Conservation (phyloP, 2,329 filamentous ascomycete genomes). For the Penicillium freii region DNA sequence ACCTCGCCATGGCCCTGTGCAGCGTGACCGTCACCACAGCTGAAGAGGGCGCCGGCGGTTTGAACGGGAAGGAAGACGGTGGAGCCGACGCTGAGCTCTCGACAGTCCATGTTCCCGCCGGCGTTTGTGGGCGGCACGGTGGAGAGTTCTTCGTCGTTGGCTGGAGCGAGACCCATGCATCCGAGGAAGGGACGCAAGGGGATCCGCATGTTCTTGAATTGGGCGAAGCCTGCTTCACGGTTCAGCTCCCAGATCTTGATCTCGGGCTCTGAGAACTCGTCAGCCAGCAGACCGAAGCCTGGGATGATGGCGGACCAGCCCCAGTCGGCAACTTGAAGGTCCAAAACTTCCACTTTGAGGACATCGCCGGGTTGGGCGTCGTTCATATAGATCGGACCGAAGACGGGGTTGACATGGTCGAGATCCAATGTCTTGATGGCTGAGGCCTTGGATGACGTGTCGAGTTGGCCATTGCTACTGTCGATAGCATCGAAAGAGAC, state of each 20-base stretch:
- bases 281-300: slow-evolving; percentile 51
- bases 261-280: slow-evolving; percentile 47
- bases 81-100: slow-evolving; percentile 49
- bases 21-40: slow-evolving; percentile 55
- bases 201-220: slow-evolving; percentile 51
- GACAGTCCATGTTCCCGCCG: slow-evolving; percentile 58
- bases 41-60: slow-evolving; percentile 52
- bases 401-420: slow-evolving; percentile 48
- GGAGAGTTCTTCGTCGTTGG: slow-evolving; percentile 45
- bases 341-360: slow-evolving; percentile 52
- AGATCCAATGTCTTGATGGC: slow-evolving; percentile 46
- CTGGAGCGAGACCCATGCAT: slow-evolving; percentile 53
- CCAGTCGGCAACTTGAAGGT: slow-evolving; percentile 47
- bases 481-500: slow-evolving; percentile 53
- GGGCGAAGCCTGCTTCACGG: slow-evolving; percentile 39
- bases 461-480: slow-evolving; percentile 53
- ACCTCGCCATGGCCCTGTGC: slow-evolving; percentile 57
- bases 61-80: slow-evolving; percentile 52
- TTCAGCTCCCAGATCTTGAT: slow-evolving; percentile 53
- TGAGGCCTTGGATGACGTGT: slow-evolving; percentile 41
- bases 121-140: slow-evolving; percentile 53
- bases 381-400: slow-evolving; percentile 52
- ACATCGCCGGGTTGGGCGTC: slow-evolving; percentile 53
- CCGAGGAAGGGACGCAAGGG: slow-evolving; percentile 54
- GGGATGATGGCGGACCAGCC: slow-evolving; percentile 56